Base-by-base conservation (phyloP, 1,139 yeast genomes). In the Yamadazyma trypodendri region DNA sequence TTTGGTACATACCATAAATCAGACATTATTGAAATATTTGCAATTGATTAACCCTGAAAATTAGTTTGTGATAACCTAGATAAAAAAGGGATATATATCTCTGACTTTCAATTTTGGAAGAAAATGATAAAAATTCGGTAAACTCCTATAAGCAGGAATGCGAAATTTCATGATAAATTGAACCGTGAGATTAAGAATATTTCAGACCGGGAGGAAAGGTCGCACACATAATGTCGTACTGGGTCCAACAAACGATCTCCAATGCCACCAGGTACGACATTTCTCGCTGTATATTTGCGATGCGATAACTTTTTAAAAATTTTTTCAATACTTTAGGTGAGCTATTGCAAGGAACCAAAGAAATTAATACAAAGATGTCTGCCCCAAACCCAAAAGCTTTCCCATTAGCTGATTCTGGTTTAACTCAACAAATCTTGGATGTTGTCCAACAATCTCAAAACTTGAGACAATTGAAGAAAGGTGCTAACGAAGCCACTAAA, bases 401-500 rank as follows among this genome's bases (percentile, higher is more conserved):
- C 76, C 99, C 99, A 64, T 80, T 94, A 63, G 97, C 99, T 56
- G 97, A 92, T 65, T 84, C 96, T 50, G 90, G 84, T 52, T 79
- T 94, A 59, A 77, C 96, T 53, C 97, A 92, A 75, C 97, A 92
- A 74, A 92, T 94, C 68, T 81, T 94, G 65, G 98, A 92, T 61
- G 90, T 94, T 62, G 94, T 87, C 58, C 98, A 92, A 75, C 98
- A 92, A 76, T 88, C 97, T 47, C 90, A 95, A 60, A 90, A 87
- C 75, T 81, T 92, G 69, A 89, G 97, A 77, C 99, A 94, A 74
- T 82, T 92, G 69, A 92, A 94, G 81, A 92, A 92, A 73, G 99
- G 99, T 70, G 98, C 98, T 52, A 92, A 94, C 69, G 99, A 92
- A 75, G 96, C 98, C 58, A 94, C 98, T 75, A 92, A 94, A 80